Evolutionary conservation across 306 rosid species (phyloP), one percentile per base, ranked within the genome.

Genomic region (Casuarina equisetifolia): DNA sequence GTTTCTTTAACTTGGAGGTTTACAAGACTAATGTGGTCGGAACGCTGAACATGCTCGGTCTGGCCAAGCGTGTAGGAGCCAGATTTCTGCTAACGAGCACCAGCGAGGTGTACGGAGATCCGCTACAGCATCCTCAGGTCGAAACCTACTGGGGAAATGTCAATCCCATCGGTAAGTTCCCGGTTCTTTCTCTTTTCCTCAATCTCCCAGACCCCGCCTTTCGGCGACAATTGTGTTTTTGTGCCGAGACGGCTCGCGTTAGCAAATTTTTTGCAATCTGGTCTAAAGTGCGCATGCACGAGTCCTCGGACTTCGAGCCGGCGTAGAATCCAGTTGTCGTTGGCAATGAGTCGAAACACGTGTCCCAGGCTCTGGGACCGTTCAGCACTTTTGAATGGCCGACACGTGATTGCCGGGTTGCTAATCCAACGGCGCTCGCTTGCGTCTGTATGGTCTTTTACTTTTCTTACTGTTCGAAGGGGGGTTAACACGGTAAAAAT

Each of bases 131-230:
- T 36, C 99, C 99, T 68, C 99, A 95, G 88, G 93, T 91, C 73
- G 99, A 95, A 76, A 95, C 97, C 13, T 95, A 95, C 79, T 95
- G 99, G 99, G 99, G 99, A 80, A 95, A 95, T 89, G 99, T 95
- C 78, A 95, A 95, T 85, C 99, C 99, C 19, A 95, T 95, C 72
- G 99, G 99, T 95, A 0, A 4, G 91, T 83, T 19, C n/a, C 13
- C 3, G 8, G 0, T 45, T 6, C 55, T 68, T 19, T 42, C 54
- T 63, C 11, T 61, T 1, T 36, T 0, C n/a, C 2, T 45, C 7
- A 39, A 63, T 25, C 32, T 25, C 1, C 32, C 32, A 25, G 32
- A 25, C 0, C 53, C 50, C 3, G 0, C 43, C 6, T 49, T 46
- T 62, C 25, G 67, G 79, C 69, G 54, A 42, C 5, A 0, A 2